phyloP scores from a whole-genome alignment of 2,329 filamentous ascomycete species.

The Coniochaeta pulveracea region DNA sequence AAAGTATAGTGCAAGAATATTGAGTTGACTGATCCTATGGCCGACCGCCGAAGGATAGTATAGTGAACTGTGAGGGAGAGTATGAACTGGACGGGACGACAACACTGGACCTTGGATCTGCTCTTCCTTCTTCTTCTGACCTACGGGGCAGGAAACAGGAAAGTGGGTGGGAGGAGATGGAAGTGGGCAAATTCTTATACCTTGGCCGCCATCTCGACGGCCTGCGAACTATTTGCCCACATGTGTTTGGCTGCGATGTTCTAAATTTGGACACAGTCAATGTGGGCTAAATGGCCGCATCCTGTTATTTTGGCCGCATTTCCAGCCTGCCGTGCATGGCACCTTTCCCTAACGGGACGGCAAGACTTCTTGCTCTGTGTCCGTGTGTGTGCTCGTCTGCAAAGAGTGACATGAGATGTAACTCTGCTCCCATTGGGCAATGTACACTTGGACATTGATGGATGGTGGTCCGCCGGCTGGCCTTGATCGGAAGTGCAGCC shows the following conservation, averaged over 20 bases:
- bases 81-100: constrained; percentile 27
- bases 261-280: constrained; percentile 29
- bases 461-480: constrained; percentile 13
- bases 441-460: constrained; percentile 5
- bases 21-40: constrained; percentile 6
- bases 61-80: constrained; percentile 22
- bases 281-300: constrained; percentile 27
- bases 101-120: constrained; percentile 31
- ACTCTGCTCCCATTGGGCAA: constrained; percentile 18
- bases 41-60: background rate
- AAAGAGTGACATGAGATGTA: constrained; percentile 5
- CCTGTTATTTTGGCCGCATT: constrained; percentile 24
- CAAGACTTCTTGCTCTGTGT: no score
- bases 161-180: constrained; percentile 25
- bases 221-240: constrained; percentile 19
- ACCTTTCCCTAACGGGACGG: constrained; percentile 7
- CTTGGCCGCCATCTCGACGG: constrained; percentile 31
- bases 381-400: constrained; percentile 11
- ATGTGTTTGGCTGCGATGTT: constrained; percentile 23
- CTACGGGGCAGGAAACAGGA: constrained; percentile 30
- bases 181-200: constrained; percentile 47
- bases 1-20: constrained; percentile 8
- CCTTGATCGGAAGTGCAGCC: constrained; percentile 17
- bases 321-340: constrained; percentile 13
- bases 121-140: constrained; percentile 24